Conservation (phyloP, 2,329 filamentous ascomycete genomes). For the Elsinoe perseae region DNA sequence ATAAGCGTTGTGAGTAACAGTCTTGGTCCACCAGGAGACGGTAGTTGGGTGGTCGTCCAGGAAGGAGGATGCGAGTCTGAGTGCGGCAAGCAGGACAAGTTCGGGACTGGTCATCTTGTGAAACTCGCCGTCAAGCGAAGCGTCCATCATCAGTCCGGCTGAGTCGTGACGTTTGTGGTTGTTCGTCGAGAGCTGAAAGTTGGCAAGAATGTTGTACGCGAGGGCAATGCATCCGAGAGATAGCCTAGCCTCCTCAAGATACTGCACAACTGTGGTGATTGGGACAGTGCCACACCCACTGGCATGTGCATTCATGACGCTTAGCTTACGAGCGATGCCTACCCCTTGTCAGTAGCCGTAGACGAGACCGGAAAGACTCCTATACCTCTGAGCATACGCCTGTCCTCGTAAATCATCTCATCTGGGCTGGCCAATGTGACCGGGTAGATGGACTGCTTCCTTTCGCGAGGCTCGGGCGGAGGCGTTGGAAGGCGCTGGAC, state of each 20-base stretch:
- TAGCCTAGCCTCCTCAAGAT: slow-evolving; percentile 24
- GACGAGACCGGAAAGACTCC: background rate
- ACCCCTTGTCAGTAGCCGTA: background rate
- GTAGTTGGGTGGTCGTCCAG: slow-evolving; percentile 23
- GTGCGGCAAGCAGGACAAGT: slow-evolving; percentile 23
- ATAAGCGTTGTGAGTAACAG: slow-evolving; percentile 21
- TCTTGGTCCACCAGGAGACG: slow-evolving; percentile 22
- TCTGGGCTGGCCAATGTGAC: slow-evolving; percentile 19
- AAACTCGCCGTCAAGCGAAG: slow-evolving; percentile 4
- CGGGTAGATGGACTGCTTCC: slow-evolving; percentile 16
- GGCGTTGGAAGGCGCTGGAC: slow-evolving; percentile 29
- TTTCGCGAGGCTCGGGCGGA: slow-evolving; percentile 19
- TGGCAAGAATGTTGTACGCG: slow-evolving; percentile 26
- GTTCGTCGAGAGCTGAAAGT: slow-evolving; percentile 16
- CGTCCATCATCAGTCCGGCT: slow-evolving; percentile 16
- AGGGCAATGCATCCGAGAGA: slow-evolving; percentile 26
- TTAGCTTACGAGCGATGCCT: slow-evolving; percentile 3
- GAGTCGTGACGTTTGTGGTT: slow-evolving; percentile 15
- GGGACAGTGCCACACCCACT: slow-evolving; percentile 19
- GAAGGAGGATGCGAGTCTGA: slow-evolving; percentile 26
- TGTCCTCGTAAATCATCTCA: slow-evolving; percentile 20
- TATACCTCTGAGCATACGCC: background rate
- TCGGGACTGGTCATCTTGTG: slow-evolving; percentile 14
- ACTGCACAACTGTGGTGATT: slow-evolving; percentile 19
- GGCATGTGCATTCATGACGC: slow-evolving; percentile 13